These are phyloP conservation scores for Leccinellum rugosiceps DNA, from an alignment of 768 basidiomycete species.

Conservation along the genomic window DNA sequence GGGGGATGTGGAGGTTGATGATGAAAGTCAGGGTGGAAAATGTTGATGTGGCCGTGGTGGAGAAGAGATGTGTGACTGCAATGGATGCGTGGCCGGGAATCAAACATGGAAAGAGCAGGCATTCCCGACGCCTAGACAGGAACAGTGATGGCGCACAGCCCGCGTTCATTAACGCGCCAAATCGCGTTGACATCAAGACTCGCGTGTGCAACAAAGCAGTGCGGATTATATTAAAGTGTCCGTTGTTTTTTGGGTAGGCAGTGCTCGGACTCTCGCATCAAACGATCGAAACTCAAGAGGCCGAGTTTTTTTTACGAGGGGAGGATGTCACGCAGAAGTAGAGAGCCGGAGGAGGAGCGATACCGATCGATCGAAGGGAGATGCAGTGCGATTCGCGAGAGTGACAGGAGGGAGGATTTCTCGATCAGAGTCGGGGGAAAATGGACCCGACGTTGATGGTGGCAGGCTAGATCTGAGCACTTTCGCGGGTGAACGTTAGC, in stretches of 20 bases:
- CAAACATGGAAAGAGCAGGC: not conserved
- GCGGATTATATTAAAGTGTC: not conserved
- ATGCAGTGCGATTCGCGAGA: not conserved
- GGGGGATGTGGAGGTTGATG: not conserved
- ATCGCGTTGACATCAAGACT: slow-evolving; percentile 1
- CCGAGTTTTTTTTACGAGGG: not conserved
- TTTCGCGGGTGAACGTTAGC: slow-evolving; percentile 6
- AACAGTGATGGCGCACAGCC: slow-evolving; percentile 14
- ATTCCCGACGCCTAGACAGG: not conserved
- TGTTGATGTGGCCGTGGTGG: not conserved
- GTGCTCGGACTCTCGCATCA: slow-evolving; percentile 9
- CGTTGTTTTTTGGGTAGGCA: not conserved
- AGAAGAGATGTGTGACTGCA: not conserved
- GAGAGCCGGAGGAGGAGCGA: not conserved
- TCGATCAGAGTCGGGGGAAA: slow-evolving; percentile 13
- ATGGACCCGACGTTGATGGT: not conserved
- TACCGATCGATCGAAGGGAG: not conserved
- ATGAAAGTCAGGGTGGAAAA: not conserved
- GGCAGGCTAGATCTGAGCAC: not conserved
- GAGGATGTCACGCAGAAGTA: not conserved
- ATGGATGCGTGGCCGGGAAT: slow-evolving; percentile 1
- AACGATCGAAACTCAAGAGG: not conserved
- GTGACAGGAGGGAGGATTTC: slow-evolving; percentile 5
- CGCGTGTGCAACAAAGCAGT: slow-evolving; percentile 6
- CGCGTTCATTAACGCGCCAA: slow-evolving; percentile 9